Evolutionary conservation across 805 yeast species (phyloP).

Genomic region (Metschnikowia matae): DNA sequence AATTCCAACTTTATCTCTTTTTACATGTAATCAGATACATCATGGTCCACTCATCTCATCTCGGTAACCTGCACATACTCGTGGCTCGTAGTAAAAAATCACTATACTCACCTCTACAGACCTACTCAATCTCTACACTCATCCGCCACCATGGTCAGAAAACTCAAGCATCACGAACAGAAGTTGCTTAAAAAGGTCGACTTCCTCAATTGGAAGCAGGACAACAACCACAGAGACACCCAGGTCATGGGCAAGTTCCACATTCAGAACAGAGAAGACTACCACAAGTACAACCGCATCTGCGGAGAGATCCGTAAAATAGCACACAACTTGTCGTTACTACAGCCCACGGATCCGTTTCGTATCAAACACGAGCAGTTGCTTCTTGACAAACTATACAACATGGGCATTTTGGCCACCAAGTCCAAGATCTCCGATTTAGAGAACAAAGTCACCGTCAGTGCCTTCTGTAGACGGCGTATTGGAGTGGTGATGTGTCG

Average conservation of each 20-base stretch:
- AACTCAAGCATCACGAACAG: constrained; percentile 91
- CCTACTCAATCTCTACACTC: neutral
- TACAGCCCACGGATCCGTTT: constrained; percentile 84
- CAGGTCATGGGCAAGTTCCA: constrained; percentile 94
- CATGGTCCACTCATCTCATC: neutral
- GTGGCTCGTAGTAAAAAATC: neutral
- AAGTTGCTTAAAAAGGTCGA: constrained; percentile 93
- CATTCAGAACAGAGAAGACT: constrained; percentile 91
- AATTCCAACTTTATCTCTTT: neutral
- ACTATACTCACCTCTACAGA: neutral
- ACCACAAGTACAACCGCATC: constrained; percentile 86
- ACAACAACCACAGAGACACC: constrained; percentile 91
- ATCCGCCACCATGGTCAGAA: constrained; percentile 48
- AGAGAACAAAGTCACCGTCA: constrained; percentile 87
- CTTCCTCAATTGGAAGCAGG: constrained; percentile 96
- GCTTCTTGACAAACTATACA: constrained; percentile 78
- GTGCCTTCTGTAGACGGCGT: constrained; percentile 88
- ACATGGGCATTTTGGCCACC: constrained; percentile 86
- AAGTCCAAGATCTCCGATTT: constrained; percentile 86
- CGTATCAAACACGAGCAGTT: constrained; percentile 86
- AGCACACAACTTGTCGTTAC: constrained; percentile 77
- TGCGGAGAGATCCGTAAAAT: constrained; percentile 89
- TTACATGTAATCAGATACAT: neutral
- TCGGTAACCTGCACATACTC: constrained; percentile 3
- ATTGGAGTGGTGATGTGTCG: constrained; percentile 94